Conservation (phyloP, 202 grass and related monocot genomes). For the Bolboschoenoplectus hybrid region DNA sequence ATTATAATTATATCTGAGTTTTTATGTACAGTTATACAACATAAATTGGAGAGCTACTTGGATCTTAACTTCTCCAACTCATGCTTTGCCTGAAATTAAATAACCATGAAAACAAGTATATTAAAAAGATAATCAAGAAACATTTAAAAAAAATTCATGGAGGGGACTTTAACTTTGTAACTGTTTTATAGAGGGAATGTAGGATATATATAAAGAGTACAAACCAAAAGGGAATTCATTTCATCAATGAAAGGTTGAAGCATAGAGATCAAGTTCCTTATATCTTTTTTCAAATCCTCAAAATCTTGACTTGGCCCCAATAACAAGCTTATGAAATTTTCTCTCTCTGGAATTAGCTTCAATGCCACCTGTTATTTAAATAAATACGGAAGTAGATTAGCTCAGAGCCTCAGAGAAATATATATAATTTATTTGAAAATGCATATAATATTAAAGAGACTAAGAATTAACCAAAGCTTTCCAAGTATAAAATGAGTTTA, state of each 20-base stretch:
- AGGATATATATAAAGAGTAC: conserved; percentile 16
- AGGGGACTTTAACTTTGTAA: not conserved
- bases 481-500: not conserved
- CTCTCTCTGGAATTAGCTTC: conserved; percentile 72
- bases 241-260: conserved; percentile 68
- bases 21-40: conserved; percentile 22
- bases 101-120: conserved; percentile 27
- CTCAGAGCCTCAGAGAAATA: not conserved
- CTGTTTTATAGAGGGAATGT: not conserved
- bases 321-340: conserved; percentile 61
- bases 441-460: not conserved
- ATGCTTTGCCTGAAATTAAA: conserved; percentile 59
- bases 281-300: conserved; percentile 63
- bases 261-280: conserved; percentile 44
- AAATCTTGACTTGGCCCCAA: conserved; percentile 58
- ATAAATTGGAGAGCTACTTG: conserved; percentile 37
- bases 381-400: conserved; percentile 49
- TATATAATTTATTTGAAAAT: not conserved
- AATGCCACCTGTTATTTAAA: conserved; percentile 61
- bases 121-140: conserved; percentile 11
- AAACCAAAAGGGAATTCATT: conserved; percentile 65
- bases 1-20: not conserved
- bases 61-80: conserved; percentile 70
- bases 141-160: not conserved
- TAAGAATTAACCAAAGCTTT: not conserved